Evolutionary conservation across 2,329 filamentous ascomycete genomes (phyloP).

Genomic region (Penicillium sp.): DNA sequence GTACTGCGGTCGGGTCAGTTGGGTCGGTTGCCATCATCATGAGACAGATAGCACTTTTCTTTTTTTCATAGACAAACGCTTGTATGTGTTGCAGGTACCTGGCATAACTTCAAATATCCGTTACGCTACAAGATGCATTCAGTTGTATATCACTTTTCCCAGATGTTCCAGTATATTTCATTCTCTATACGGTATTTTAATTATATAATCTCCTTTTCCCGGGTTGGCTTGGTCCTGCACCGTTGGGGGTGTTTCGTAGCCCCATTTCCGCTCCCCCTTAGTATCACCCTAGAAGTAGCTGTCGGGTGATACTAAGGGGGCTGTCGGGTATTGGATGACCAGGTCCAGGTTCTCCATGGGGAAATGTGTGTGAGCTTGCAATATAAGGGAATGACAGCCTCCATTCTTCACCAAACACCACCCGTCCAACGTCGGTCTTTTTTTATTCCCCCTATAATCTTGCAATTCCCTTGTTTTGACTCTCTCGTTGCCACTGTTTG

Average conservation of each 20-base stretch:
- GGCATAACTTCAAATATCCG: not conserved
- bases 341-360: conserved; percentile 5
- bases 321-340: conserved; percentile 21
- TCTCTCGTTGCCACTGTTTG: not conserved
- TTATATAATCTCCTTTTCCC: conserved; percentile 8
- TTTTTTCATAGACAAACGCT: not conserved
- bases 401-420: not conserved
- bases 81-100: not conserved
- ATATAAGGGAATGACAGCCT: conserved; percentile 13
- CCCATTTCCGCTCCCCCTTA: conserved; percentile 2
- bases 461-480: conserved; percentile 2
- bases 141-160: not conserved
- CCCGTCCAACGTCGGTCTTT: conserved; percentile 4
- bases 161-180: not conserved
- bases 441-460: not conserved
- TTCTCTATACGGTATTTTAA: not conserved
- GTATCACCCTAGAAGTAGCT: conserved; percentile 17
- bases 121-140: not conserved
- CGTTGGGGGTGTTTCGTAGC: conserved; percentile 12
- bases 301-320: conserved; percentile 10
- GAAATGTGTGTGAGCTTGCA: conserved; percentile 2
- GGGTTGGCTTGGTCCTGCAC: conserved; percentile 13
- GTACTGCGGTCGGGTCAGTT: conserved; percentile 10
- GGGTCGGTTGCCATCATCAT: conserved; percentile 16
- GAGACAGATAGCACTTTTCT: conserved; percentile 15